These are phyloP conservation scores for Lachnellula suecica DNA, from an alignment of 2,329 filamentous ascomycete genomes.

Conservation along the genomic window DNA sequence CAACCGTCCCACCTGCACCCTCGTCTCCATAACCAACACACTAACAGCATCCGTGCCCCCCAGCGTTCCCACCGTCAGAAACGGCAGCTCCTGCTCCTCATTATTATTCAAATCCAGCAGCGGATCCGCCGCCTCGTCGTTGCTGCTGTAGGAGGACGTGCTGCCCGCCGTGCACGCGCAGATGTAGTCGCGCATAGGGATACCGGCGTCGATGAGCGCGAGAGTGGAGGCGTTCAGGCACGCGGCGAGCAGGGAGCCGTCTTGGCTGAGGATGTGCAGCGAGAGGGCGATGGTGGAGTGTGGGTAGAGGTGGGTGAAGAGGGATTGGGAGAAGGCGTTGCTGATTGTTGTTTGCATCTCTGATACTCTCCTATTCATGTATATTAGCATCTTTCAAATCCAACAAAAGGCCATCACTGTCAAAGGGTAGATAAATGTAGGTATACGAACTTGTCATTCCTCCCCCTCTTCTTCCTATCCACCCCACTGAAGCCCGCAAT, in stretches of 20 bases:
- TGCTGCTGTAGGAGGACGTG: slow-evolving; percentile 63
- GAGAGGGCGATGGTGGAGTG: slow-evolving; percentile 81
- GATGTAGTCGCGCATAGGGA: slow-evolving; percentile 93
- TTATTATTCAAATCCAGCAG: slow-evolving; percentile 75
- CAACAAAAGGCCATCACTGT: not conserved
- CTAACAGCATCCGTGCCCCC: slow-evolving; percentile 73
- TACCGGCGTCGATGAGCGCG: slow-evolving; percentile 88
- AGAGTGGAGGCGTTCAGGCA: slow-evolving; percentile 90
- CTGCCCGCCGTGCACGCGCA: slow-evolving; percentile 85
- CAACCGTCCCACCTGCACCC: slow-evolving; percentile 76
- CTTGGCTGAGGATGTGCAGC: slow-evolving; percentile 84
- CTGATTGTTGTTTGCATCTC: slow-evolving; percentile 81
- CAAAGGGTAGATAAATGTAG: not conserved
- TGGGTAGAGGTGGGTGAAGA: slow-evolving; percentile 87
- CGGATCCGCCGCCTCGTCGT: slow-evolving; percentile 71
- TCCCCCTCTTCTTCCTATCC: slow-evolving; percentile 74
- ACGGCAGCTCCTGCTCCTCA: slow-evolving; percentile 87
- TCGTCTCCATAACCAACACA: slow-evolving; percentile 81
- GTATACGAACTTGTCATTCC: slow-evolving; percentile 71
- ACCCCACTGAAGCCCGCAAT: slow-evolving; percentile 86
- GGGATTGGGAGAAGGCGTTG: slow-evolving; percentile 70
- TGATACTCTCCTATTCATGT: slow-evolving; percentile 62
- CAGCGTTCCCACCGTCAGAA: slow-evolving; percentile 80
- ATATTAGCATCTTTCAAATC: slow-evolving; percentile 3
- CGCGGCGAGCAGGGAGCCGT: slow-evolving; percentile 85